phyloP scores from a whole-genome alignment of 345 rosid genomes.

The Combretum micranthum region DNA sequence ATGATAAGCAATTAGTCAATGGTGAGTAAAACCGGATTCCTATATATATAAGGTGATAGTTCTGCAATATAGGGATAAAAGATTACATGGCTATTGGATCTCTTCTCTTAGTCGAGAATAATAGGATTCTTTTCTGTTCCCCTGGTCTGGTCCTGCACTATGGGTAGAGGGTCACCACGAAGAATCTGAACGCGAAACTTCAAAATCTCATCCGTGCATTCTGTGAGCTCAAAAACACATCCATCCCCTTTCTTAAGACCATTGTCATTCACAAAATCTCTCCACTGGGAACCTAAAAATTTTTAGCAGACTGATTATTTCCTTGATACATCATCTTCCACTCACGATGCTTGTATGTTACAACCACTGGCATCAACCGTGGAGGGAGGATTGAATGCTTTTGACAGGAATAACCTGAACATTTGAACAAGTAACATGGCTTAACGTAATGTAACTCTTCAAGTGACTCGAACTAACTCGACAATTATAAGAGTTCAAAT shows the following conservation, averaged over 20 bases:
- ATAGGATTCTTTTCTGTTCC: conserved; percentile 12
- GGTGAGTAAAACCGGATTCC: too few relatives aligned
- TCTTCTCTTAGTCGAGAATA: conserved; percentile 9
- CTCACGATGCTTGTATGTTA: conserved; percentile 12
- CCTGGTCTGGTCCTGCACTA: not conserved
- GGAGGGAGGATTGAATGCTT: conserved; percentile 8
- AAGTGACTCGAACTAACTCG: too few relatives aligned
- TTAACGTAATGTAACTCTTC: too few relatives aligned
- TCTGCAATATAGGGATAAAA: not conserved
- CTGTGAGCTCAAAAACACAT: conserved; percentile 25
- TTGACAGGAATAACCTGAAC: conserved; percentile 15
- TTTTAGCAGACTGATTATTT: not conserved
- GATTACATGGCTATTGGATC: not conserved
- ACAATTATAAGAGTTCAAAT: too few relatives aligned
- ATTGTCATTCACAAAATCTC: conserved; percentile 16
- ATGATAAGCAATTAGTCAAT: too few relatives aligned
- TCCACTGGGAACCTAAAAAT: conserved; percentile 15
- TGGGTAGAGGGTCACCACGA: conserved; percentile 17
- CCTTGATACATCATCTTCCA: conserved; percentile 17
- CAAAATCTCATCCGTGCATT: conserved; percentile 4
- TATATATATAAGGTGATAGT: not conserved
- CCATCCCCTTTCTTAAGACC: conserved; percentile 23
- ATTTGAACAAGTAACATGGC: too few relatives aligned
- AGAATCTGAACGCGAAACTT: conserved; percentile 28
- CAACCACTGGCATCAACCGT: conserved; percentile 3